A percentile compares a stretch with the other conserved stretches of the same genome.
Evolutionary conservation across 805 yeast genomes (phyloP).

Genomic region (Ascoidea rubescens): DNA sequence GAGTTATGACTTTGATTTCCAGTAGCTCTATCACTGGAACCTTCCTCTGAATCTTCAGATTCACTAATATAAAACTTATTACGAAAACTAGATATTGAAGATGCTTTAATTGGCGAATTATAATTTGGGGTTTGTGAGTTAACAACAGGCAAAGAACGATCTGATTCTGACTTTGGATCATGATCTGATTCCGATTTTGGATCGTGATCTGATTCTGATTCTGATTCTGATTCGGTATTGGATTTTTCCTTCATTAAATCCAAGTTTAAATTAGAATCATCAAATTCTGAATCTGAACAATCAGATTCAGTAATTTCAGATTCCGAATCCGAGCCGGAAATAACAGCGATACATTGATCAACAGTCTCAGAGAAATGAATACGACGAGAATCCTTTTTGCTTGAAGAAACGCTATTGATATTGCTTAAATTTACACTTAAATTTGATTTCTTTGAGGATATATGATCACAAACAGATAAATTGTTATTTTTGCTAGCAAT

Average conservation of each 20-base stretch:
- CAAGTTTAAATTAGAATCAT: slow-evolving; percentile 6
- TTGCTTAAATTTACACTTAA: slow-evolving; percentile 8
- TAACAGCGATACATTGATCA: slow-evolving; percentile 81
- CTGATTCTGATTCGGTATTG: slow-evolving; percentile 13
- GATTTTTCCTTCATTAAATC: no score
- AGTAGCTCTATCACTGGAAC: neutral
- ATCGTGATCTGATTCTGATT: slow-evolving; percentile 16
- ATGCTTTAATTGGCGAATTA: neutral
- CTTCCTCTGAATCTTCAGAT: slow-evolving; percentile 11
- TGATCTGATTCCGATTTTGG: neutral
- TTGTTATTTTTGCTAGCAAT: neutral
- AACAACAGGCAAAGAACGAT: no score
- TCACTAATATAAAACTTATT: neutral
- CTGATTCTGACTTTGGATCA: neutral
- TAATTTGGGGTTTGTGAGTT: no score
- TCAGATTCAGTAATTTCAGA: slow-evolving; percentile 22
- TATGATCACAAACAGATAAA: neutral
- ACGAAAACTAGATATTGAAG: neutral
- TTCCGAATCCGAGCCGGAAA: slow-evolving; percentile 18
- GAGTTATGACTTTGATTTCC: no score
- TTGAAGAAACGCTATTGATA: slow-evolving; percentile 1
- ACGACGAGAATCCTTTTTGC: slow-evolving; percentile 30
- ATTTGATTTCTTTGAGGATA: slow-evolving; percentile 3
- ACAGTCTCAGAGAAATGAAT: slow-evolving; percentile 92
- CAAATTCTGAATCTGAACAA: slow-evolving; percentile 9